phyloP scores from a whole-genome alignment of 805 yeast species.

The Candida ficus region DNA sequence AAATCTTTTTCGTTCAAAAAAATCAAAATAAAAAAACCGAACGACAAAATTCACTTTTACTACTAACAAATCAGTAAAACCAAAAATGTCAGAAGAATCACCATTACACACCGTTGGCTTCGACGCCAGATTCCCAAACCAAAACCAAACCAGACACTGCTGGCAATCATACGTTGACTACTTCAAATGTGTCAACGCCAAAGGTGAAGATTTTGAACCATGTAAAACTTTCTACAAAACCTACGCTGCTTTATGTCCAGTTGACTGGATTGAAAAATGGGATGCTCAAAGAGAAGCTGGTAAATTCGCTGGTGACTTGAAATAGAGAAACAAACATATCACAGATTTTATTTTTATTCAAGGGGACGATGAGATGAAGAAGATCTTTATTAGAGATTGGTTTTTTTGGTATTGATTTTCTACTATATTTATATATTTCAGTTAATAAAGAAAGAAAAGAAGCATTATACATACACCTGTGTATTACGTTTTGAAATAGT shows the following conservation, averaged over 20 bases:
- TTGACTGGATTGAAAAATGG: slow-evolving; percentile 83
- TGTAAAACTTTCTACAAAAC: slow-evolving; percentile 93
- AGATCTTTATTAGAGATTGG: too few species aligned
- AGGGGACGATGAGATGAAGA: not conserved
- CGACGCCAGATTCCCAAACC: slow-evolving; percentile 95
- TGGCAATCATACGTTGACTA: slow-evolving; percentile 97
- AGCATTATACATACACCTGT: slow-evolving; percentile 4
- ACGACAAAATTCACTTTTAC: slow-evolving; percentile 3
- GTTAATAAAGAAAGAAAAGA: not conserved
- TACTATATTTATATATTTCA: slow-evolving; percentile 4
- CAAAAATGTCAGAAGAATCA: slow-evolving; percentile 27
- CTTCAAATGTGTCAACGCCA: slow-evolving; percentile 93
- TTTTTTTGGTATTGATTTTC: not conserved
- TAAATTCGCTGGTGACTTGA: slow-evolving; percentile 47
- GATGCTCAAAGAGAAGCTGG: slow-evolving; percentile 75
- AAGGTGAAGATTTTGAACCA: slow-evolving; percentile 98
- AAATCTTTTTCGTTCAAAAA: slow-evolving; percentile 1
- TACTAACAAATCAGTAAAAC: not conserved
- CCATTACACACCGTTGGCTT: slow-evolving; percentile 64
- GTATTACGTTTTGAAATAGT: too few species aligned
- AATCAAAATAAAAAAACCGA: slow-evolving; percentile 8
- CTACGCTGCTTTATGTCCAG: slow-evolving; percentile 80
- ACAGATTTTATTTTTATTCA: too few species aligned
- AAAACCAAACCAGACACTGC: slow-evolving; percentile 97
- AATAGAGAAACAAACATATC: slow-evolving; percentile 12